These are phyloP conservation scores for Aspergillus flavus DNA, from an alignment of 2,329 filamentous ascomycete genomes.

Conservation along the genomic window DNA sequence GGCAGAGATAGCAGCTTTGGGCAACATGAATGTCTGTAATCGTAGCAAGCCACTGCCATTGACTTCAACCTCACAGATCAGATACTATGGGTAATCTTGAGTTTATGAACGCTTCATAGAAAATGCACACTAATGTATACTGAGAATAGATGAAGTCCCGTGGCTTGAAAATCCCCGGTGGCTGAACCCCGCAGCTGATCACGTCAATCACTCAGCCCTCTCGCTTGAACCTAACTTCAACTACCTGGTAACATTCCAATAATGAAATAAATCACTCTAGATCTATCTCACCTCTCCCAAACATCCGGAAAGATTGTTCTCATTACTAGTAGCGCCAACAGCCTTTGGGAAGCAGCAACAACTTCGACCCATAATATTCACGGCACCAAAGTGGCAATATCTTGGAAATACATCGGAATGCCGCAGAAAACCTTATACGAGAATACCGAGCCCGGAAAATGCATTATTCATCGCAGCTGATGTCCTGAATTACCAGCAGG, in stretches of 20 bases:
- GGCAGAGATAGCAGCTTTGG: background rate
- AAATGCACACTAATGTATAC: background rate
- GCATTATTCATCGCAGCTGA: conserved; percentile 39
- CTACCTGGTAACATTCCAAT: background rate
- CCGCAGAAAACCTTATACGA: conserved; percentile 9
- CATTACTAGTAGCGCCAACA: conserved; percentile 44
- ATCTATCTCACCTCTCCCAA: background rate
- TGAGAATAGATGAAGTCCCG: too few relatives aligned
- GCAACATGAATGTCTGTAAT: background rate
- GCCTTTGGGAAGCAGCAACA: conserved; percentile 46
- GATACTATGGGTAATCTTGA: background rate
- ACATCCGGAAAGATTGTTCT: conserved; percentile 38
- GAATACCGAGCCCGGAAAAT: conserved; percentile 11
- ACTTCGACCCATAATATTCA: conserved; percentile 38
- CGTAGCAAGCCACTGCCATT: background rate
- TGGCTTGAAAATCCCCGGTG: background rate
- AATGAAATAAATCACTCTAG: background rate
- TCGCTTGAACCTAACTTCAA: background rate
- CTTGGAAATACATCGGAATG: conserved; percentile 16
- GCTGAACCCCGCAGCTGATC: background rate
- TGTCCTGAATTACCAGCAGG: conserved; percentile 41
- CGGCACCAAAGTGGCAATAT: conserved; percentile 45
- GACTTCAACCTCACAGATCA: background rate
- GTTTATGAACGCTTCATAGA: background rate
- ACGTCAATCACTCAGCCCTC: background rate